A percentile compares a stretch with the other conserved stretches of the same genome.
These are phyloP conservation scores for Cornus kousa DNA, from an alignment of 148 eudicot species.

Conservation along the genomic window DNA sequence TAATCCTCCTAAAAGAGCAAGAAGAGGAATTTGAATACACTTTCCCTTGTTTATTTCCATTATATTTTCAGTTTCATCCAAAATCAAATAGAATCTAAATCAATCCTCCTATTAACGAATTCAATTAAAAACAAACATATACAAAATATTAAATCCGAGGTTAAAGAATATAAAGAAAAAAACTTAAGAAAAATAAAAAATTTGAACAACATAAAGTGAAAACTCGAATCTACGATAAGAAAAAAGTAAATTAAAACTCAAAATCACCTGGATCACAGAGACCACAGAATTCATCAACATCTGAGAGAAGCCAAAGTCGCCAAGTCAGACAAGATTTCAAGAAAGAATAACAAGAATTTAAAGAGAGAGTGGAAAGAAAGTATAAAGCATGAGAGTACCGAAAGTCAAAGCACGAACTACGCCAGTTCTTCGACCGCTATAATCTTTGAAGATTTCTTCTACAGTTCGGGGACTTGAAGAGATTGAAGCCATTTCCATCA, in stretches of 20 bases:
- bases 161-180: neutral
- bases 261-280: constrained; percentile 90
- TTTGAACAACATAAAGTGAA: constrained; percentile 8
- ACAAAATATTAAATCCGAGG: neutral
- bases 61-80: neutral
- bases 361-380: neutral
- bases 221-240: constrained; percentile 9
- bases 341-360: neutral
- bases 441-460: constrained; percentile 98
- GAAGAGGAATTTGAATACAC: neutral
- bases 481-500: constrained; percentile 59
- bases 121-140: neutral
- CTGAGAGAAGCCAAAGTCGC: constrained; percentile 38
- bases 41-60: no score
- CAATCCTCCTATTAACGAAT: neutral
- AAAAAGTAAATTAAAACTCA: neutral
- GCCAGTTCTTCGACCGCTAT: constrained; percentile 70
- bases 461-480: constrained; percentile 80
- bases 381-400: constrained; percentile 26
- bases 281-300: constrained; percentile 87
- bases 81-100: neutral
- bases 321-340: neutral
- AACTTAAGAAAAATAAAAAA: neutral
- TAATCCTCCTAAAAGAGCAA: no score
- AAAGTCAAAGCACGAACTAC: constrained; percentile 82